Conservation (phyloP, 306 rosid species). For the Spatholobus suberectus region DNA sequence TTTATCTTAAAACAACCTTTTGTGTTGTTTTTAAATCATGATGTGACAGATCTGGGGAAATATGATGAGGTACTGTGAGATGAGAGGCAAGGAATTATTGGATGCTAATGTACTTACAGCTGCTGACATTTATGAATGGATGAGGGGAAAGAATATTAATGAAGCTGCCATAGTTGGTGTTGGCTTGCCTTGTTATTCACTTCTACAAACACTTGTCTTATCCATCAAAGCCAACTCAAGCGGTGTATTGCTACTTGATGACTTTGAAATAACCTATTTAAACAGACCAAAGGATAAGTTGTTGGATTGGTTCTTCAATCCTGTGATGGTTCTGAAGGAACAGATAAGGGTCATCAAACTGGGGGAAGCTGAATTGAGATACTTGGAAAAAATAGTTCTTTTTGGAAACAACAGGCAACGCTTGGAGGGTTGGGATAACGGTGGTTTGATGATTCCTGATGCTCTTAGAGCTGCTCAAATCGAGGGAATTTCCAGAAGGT, state of each 20-base stretch:
- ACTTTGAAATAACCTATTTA: constrained; percentile 62
- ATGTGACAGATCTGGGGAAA: constrained; percentile 78
- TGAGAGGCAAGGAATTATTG: constrained; percentile 72
- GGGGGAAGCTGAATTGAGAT: constrained; percentile 66
- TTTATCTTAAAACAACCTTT: background rate
- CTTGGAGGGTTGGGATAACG: constrained; percentile 67
- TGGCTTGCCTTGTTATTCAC: constrained; percentile 84
- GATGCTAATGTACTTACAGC: constrained; percentile 61
- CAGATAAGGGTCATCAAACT: constrained; percentile 70
- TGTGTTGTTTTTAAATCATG: background rate
- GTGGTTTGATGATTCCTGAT: constrained; percentile 54
- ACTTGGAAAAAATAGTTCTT: constrained; percentile 76
- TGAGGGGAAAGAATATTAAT: constrained; percentile 56
- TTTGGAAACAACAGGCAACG: constrained; percentile 64
- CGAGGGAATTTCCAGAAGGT: constrained; percentile 86
- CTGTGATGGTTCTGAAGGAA: constrained; percentile 82
- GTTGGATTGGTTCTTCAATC: constrained; percentile 90
- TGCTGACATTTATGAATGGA: constrained; percentile 68
- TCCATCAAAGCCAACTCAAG: constrained; percentile 75
- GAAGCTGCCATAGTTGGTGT: constrained; percentile 61
- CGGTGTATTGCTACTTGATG: constrained; percentile 69
- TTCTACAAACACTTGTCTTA: constrained; percentile 61
- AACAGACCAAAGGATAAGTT: constrained; percentile 84
- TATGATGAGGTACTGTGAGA: constrained; percentile 70
- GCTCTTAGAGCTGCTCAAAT: constrained; percentile 83